These are phyloP conservation scores for Saccharomyces jurei DNA, from an alignment of 805 yeast species.

Conservation along the genomic window DNA sequence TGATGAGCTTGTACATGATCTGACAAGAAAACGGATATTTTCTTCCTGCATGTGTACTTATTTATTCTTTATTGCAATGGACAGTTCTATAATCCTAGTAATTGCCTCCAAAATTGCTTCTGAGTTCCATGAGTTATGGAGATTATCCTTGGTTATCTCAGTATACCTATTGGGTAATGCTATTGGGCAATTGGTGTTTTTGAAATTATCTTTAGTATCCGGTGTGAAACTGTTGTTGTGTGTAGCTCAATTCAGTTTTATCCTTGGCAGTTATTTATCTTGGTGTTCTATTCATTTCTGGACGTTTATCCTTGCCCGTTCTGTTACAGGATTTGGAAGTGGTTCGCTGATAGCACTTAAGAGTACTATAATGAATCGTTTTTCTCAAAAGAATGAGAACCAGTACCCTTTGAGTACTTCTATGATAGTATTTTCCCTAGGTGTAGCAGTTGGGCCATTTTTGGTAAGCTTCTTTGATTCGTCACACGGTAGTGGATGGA, in stretches of 20 bases:
- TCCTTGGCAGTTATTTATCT: slow-evolving; percentile 50
- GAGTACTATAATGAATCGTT: slow-evolving; percentile 12
- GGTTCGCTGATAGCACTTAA: slow-evolving; percentile 54
- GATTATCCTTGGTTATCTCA: slow-evolving; percentile 67
- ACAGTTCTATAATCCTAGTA: slow-evolving; percentile 61
- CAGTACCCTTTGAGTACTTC: neutral
- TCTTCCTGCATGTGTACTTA: neutral
- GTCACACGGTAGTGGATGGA: slow-evolving; percentile 45
- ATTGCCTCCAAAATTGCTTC: slow-evolving; percentile 58
- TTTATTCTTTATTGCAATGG: slow-evolving; percentile 56
- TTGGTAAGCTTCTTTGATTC: neutral
- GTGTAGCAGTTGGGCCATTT: neutral
- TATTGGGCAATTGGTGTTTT: slow-evolving; percentile 67
- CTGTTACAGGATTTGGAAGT: slow-evolving; percentile 82
- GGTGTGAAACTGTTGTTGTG: slow-evolving; percentile 51
- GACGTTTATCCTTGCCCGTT: slow-evolving; percentile 46
- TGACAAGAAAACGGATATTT: neutral
- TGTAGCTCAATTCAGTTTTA: slow-evolving; percentile 47
- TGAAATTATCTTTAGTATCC: slow-evolving; percentile 63
- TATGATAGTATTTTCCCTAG: neutral
- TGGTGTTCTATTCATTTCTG: slow-evolving; percentile 41
- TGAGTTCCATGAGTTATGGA: slow-evolving; percentile 54
- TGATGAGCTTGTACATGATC: neutral
- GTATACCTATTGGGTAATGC: slow-evolving; percentile 61
- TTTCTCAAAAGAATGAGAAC: neutral